Evolutionary conservation across 768 basidiomycete genomes (phyloP).

Genomic region (Calocybe indica): DNA sequence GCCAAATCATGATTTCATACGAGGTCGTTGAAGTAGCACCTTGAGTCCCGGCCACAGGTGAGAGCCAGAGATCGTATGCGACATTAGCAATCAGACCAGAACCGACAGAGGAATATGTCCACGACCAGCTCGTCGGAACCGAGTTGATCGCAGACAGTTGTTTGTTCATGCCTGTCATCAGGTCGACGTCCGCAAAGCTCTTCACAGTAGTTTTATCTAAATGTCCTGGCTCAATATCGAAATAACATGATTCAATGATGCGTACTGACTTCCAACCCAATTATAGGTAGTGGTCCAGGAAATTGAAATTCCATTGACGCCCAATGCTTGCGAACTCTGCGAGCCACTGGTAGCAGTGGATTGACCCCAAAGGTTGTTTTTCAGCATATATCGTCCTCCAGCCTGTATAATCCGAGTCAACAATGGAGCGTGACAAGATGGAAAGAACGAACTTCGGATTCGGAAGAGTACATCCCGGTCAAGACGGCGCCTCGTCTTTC

Average conservation of each 20-base stretch:
- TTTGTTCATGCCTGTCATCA: constrained; percentile 21
- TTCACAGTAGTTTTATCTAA: constrained; percentile 17
- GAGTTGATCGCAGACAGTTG: constrained; percentile 20
- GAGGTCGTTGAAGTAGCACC: constrained; percentile 24
- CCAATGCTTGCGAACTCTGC: constrained; percentile 23
- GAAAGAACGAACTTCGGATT: constrained; percentile 18
- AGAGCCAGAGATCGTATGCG: constrained; percentile 30
- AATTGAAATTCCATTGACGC: constrained; percentile 18
- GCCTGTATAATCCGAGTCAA: background rate
- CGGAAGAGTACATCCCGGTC: constrained; percentile 21
- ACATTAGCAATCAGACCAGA: constrained; percentile 27
- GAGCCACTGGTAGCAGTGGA: constrained; percentile 20
- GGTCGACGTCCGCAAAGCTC: constrained; percentile 31
- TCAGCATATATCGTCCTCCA: constrained; percentile 19
- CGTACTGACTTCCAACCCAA: constrained; percentile 20
- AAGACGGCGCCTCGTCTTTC: constrained; percentile 21
- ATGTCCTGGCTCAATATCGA: background rate
- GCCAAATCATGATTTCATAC: constrained; percentile 29
- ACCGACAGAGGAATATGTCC: constrained; percentile 23
- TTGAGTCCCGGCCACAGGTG: constrained; percentile 14
- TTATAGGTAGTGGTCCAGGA: constrained; percentile 27
- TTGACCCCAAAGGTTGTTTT: constrained; percentile 19
- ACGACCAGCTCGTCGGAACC: constrained; percentile 25
- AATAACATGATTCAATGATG: background rate
- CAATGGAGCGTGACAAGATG: background rate